Conservation (phyloP, 148 eudicot species). For the Vaccinium myrtillus region DNA sequence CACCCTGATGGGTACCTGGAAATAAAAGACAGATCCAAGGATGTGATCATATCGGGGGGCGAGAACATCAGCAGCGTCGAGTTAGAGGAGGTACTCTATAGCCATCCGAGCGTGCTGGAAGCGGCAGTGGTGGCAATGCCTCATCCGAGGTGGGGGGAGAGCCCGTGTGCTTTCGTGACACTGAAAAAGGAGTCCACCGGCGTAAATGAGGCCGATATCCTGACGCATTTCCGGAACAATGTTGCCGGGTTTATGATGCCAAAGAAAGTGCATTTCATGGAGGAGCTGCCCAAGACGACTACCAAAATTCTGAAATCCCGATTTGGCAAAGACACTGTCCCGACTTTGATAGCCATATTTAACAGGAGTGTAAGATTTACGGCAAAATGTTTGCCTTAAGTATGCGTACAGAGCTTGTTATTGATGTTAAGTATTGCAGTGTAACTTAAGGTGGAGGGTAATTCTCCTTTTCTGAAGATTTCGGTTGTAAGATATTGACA, state of each 20-base stretch:
- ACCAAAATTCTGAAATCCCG: conserved; percentile 54
- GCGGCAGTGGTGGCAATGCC: conserved; percentile 87
- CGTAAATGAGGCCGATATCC: conserved; percentile 46
- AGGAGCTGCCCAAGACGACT: conserved; percentile 54
- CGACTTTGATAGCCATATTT: conserved; percentile 27
- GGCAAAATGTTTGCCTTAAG: background rate
- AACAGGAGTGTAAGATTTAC: background rate
- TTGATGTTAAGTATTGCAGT: background rate
- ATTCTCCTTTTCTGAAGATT: background rate
- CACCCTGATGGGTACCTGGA: conserved; percentile 74
- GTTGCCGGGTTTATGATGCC: conserved; percentile 62
- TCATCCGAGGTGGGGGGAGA: conserved; percentile 78
- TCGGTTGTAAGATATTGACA: background rate
- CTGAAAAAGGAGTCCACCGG: conserved; percentile 19
- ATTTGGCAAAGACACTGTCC: conserved; percentile 43
- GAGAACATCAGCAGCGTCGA: conserved; percentile 5
- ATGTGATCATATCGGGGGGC: conserved; percentile 31
- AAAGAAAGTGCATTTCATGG: conserved; percentile 56
- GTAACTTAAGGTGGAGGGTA: background rate
- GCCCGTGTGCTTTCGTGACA: conserved; percentile 74
- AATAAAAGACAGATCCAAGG: conserved; percentile 17
- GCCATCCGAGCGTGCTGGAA: conserved; percentile 21
- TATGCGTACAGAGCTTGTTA: background rate
- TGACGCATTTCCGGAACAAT: conserved; percentile 48
- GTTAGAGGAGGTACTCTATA: no score